These are phyloP conservation scores for Lagerstroemia fauriei DNA, from an alignment of 441 rosid genomes.

Conservation along the genomic window DNA sequence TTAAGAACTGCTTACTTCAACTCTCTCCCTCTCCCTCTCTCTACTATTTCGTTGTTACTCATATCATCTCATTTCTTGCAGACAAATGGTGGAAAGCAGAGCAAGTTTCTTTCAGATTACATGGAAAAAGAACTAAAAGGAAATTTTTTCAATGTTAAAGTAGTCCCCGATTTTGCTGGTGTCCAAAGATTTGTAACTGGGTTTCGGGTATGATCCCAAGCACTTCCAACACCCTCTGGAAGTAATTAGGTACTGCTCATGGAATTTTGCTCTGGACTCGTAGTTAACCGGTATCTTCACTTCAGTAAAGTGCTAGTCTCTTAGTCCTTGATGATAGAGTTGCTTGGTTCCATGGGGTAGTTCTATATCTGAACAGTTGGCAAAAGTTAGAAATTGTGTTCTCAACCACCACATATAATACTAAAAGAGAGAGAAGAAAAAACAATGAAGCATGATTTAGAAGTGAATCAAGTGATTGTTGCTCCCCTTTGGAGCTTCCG, in stretches of 20 bases:
- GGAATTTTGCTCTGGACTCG: not conserved
- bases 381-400: too few relatives aligned
- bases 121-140: conserved; percentile 40
- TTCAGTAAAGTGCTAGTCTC: not conserved
- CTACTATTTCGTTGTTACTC: not conserved
- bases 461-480: too few relatives aligned
- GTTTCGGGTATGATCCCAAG: conserved; percentile 37
- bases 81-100: conserved; percentile 83
- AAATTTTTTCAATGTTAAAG: conserved; percentile 50
- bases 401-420: too few relatives aligned
- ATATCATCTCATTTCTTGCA: conserved; percentile 31
- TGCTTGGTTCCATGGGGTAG: too few relatives aligned
- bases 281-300: not conserved
- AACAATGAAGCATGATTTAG: too few relatives aligned
- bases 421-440: too few relatives aligned
- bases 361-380: too few relatives aligned
- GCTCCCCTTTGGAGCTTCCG: too few relatives aligned
- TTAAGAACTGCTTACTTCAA: not conserved
- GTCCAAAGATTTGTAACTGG: conserved; percentile 66
- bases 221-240: not conserved
- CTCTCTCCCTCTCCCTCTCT: not conserved
- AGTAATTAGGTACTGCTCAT: not conserved
- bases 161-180: conserved; percentile 71
- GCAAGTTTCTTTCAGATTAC: conserved; percentile 64
- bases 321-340: not conserved